Conservation (phyloP, 805 yeast species). For the Ogataea dorogensis region DNA sequence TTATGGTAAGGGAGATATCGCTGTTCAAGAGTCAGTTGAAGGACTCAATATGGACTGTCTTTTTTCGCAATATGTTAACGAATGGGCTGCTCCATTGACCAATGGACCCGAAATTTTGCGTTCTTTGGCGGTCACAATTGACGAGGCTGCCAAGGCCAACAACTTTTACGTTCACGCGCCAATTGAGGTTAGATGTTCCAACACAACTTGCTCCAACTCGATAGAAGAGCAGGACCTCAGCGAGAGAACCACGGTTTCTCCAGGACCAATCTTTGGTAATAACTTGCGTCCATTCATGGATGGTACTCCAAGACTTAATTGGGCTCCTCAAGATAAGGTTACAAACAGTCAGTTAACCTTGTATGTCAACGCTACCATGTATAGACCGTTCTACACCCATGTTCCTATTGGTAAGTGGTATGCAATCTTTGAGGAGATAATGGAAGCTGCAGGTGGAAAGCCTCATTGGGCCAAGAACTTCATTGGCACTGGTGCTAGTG, state of each 20-base stretch:
- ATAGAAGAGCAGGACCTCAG: constrained; percentile 45
- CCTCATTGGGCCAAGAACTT: constrained; percentile 99
- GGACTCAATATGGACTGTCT: constrained; percentile 95
- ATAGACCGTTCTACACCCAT: constrained; percentile 82
- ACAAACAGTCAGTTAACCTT: constrained; percentile 78
- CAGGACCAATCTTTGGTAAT: constrained; percentile 87
- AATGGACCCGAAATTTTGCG: constrained; percentile 71
- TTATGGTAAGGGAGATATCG: constrained; percentile 52
- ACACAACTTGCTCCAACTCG: constrained; percentile 56
- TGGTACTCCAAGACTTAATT: constrained; percentile 66
- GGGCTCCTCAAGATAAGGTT: constrained; percentile 51
- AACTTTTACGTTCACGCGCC: constrained; percentile 92
- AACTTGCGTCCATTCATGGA: constrained; percentile 78
- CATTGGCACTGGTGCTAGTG: constrained; percentile 51
- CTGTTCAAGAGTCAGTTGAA: constrained; percentile 77
- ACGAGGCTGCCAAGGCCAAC: constrained; percentile 54
- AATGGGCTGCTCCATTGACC: constrained; percentile 91
- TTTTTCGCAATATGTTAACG: constrained; percentile 90
- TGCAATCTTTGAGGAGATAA: constrained; percentile 72
- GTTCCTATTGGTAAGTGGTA: constrained; percentile 81
- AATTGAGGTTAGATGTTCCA: constrained; percentile 89
- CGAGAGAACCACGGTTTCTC: constrained; percentile 48
- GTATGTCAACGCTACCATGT: constrained; percentile 91
- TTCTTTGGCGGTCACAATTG: constrained; percentile 60
- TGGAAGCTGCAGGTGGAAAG: constrained; percentile 79